Percentiles rank a stretch among this genome's conserved stretches.
Conservation (phyloP, 108 stramenopile genomes). For the Cyclotella kingstonii region DNA sequence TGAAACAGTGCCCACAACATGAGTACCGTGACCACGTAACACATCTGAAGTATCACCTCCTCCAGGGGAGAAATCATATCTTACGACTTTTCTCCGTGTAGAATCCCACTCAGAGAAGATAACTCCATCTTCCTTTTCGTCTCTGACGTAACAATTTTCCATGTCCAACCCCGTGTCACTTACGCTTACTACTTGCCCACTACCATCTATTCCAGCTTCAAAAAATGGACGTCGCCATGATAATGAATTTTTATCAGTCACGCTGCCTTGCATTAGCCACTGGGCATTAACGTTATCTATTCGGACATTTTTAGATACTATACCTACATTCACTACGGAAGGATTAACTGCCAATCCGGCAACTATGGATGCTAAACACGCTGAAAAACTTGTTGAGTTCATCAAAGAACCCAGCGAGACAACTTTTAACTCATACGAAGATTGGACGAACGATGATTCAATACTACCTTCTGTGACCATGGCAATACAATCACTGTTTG, state of each 20-base stretch:
- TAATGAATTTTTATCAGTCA: not conserved
- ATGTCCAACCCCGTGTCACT: constrained; percentile 45
- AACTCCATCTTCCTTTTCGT: constrained; percentile 12
- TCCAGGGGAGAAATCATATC: constrained; percentile 25
- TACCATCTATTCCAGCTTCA: constrained; percentile 34
- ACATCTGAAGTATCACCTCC: constrained; percentile 24
- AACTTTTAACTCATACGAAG: constrained; percentile 22
- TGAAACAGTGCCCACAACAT: constrained; percentile 42
- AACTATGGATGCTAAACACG: constrained; percentile 13
- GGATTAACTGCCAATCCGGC: constrained; percentile 20
- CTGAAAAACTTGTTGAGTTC: constrained; percentile 2
- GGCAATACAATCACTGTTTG: constrained; percentile 1
- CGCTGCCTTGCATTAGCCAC: constrained; percentile 14
- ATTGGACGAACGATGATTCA: constrained; percentile 7
- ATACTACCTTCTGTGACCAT: constrained; percentile 3
- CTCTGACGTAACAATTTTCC: constrained; percentile 47
- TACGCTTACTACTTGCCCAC: constrained; percentile 44
- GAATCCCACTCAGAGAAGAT: constrained; percentile 21
- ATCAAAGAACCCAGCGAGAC: not conserved
- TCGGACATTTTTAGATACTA: constrained; percentile 9
- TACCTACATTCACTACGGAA: constrained; percentile 14
- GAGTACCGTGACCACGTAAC: constrained; percentile 46
- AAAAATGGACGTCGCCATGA: constrained; percentile 31
- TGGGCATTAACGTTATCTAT: constrained; percentile 21
- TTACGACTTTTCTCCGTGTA: constrained; percentile 39